Base-by-base conservation (phyloP, 768 basidiomycete genomes). In the Russula emetica region DNA sequence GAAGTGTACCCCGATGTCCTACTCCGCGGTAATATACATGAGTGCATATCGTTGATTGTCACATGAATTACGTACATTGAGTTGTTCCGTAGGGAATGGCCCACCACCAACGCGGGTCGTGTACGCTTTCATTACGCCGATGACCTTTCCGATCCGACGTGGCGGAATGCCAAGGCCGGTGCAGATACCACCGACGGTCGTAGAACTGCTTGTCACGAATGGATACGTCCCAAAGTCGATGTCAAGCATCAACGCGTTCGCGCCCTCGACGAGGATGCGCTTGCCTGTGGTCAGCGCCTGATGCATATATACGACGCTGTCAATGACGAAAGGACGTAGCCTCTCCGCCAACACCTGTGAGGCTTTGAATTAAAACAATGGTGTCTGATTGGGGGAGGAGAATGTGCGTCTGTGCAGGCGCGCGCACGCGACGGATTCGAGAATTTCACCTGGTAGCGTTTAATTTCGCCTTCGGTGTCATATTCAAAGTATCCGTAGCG, bases 31-130 rank as follows among this genome's bases (percentile, higher is more conserved):
- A 14, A 38, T 30, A 50, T n/a, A 51, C n/a, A 44, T 60, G 40
- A 53, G 16, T 20, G 28, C 11, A 30, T 22, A 44, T 53, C 51
- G 14, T 61, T 16, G 7, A 30, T 42, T 22, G 7, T 54, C 42
- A 14, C 42, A 42, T 16, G 20, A n/a, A 28, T 5, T 10, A 78
- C 86, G 62, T 55, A 92, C 90, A 75, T 94, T 89, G 61, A 97
- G 82, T 73, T 94, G 92, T 75, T 99, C 97, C 0, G 92, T 93
- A 9, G 97, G 94, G 82, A 99, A 98, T 4, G 97, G 97, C 0
- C 97, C 97, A 44, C 94, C 92, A n/a, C 97, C 97, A 26, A 99
- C 97, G 30, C 97, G 85, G 1, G 97, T 98, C 20, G 97, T 98
- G 75, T 99, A 99, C 0, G 97, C 97, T 75, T 98, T 99, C 72